Evolutionary conservation across 2,329 filamentous ascomycete species (phyloP).

Genomic region (Colletotrichum destructivum): DNA sequence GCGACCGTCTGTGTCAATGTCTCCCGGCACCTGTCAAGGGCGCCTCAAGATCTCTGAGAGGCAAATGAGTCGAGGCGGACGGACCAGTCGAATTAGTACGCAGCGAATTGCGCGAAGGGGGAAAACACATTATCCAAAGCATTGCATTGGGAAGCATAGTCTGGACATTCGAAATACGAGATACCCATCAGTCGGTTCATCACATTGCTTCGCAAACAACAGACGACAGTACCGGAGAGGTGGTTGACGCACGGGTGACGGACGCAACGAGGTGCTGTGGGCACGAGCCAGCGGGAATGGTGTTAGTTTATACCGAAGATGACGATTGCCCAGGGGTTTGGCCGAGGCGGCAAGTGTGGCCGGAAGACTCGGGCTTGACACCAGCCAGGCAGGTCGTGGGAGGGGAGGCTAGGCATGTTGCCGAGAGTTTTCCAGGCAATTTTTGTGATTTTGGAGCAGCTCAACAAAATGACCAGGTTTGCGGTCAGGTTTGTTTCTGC

Average conservation of each 20-base stretch:
- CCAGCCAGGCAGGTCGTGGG: not conserved
- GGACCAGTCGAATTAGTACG: slow-evolving; percentile 16
- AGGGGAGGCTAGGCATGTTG: slow-evolving; percentile 22
- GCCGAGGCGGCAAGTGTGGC: slow-evolving; percentile 15
- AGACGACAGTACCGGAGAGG: slow-evolving; percentile 11
- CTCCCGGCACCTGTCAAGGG: slow-evolving; percentile 72
- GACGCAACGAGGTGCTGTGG: not conserved
- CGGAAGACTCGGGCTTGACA: slow-evolving; percentile 34
- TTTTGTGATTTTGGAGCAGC: slow-evolving; percentile 15
- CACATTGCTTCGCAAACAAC: slow-evolving; percentile 37
- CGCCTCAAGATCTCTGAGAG: slow-evolving; percentile 51
- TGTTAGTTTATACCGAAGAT: slow-evolving; percentile 25
- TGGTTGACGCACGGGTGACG: slow-evolving; percentile 19
- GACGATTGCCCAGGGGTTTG: slow-evolving; percentile 1
- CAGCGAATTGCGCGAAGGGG: slow-evolving; percentile 11
- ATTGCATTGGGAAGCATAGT: slow-evolving; percentile 34
- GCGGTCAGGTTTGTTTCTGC: slow-evolving; percentile 21
- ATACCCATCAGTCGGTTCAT: slow-evolving; percentile 40
- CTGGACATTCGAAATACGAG: slow-evolving; percentile 39
- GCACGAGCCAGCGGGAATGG: slow-evolving; percentile 5
- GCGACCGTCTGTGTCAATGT: slow-evolving; percentile 66
- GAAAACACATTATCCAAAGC: slow-evolving; percentile 23
- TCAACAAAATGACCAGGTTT: not conserved
- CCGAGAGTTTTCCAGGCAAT: slow-evolving; percentile 5
- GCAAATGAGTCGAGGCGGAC: slow-evolving; percentile 34